Evolutionary conservation across 2,329 filamentous ascomycete genomes (phyloP).

Genomic region (Mariannaea elegans): DNA sequence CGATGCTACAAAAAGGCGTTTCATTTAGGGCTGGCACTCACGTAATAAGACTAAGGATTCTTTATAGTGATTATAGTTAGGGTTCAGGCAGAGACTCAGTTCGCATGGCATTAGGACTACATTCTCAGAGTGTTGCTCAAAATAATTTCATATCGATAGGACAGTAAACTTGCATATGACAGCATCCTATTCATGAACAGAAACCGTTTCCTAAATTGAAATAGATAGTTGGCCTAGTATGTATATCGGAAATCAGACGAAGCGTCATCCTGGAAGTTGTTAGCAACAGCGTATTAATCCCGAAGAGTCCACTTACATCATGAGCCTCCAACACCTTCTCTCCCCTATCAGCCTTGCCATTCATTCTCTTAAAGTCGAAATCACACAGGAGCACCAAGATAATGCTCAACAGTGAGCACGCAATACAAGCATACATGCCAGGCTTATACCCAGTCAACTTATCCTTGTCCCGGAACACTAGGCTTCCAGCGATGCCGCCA

Average conservation of each 20-base stretch:
- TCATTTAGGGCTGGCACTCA: too few species aligned
- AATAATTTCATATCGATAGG: too few species aligned
- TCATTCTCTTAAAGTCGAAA: conserved; percentile 53
- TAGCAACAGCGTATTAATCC: conserved; percentile 19
- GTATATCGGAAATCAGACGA: conserved; percentile 47
- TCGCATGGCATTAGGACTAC: too few species aligned
- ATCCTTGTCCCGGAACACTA: conserved; percentile 74
- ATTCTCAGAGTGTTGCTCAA: too few species aligned
- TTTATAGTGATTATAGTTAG: too few species aligned
- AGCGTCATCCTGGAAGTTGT: conserved; percentile 37
- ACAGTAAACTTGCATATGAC: too few species aligned
- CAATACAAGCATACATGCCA: conserved; percentile 64
- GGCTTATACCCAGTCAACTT: conserved; percentile 60
- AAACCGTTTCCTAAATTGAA: too few species aligned
- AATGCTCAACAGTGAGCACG: conserved; percentile 56
- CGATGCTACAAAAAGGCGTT: too few species aligned
- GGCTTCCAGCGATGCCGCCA: conserved; percentile 78
- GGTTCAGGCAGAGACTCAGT: too few species aligned
- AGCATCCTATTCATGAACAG: too few species aligned
- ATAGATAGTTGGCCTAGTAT: too few species aligned
- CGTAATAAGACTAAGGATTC: too few species aligned
- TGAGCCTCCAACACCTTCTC: conserved; percentile 61
- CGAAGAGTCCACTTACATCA: conserved; percentile 51
- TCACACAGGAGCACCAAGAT: conserved; percentile 54
- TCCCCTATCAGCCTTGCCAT: conserved; percentile 61